Conservation (phyloP, 805 yeast genomes). For the Tetrapisispora fleetii region DNA sequence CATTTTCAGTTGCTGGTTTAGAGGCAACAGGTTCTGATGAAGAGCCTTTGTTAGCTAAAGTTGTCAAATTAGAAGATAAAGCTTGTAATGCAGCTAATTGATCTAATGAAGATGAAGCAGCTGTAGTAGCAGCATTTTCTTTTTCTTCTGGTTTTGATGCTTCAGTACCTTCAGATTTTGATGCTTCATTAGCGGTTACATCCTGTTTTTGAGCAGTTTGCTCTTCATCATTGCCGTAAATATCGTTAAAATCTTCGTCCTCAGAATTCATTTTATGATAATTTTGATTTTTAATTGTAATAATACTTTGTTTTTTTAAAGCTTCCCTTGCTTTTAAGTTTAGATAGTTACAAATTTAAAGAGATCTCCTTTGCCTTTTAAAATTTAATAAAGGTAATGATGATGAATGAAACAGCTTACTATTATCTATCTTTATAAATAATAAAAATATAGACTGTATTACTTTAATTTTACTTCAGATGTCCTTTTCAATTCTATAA, state of each 20-base stretch:
- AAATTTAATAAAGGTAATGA: neutral
- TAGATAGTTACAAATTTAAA: neutral
- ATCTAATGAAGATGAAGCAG: constrained; percentile 14
- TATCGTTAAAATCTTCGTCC: constrained; percentile 94
- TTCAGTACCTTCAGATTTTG: neutral
- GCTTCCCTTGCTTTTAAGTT: neutral
- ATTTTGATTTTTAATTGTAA: neutral
- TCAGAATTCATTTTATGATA: constrained; percentile 50
- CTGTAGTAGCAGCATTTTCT: neutral
- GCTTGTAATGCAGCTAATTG: constrained; percentile 30
- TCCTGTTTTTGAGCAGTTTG: constrained; percentile 4
- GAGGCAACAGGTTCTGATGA: neutral
- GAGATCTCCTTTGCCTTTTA: neutral
- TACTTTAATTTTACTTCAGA: neutral
- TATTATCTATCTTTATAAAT: constrained; percentile 2
- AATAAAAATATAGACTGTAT: constrained; percentile 1
- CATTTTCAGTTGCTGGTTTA: neutral
- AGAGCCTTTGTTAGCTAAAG: constrained; percentile 15
- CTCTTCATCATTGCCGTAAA: constrained; percentile 40
- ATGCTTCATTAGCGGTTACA: constrained; percentile 3
- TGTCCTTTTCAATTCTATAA: neutral
- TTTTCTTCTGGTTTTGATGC: neutral
- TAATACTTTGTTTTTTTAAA: neutral
- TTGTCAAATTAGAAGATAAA: constrained; percentile 26
- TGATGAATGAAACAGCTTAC: neutral